Percentiles rank a stretch among this genome's conserved stretches.
Evolutionary conservation across 1,284 basidiomycete species (phyloP).

Genomic region (Apiotrichum gamsii): DNA sequence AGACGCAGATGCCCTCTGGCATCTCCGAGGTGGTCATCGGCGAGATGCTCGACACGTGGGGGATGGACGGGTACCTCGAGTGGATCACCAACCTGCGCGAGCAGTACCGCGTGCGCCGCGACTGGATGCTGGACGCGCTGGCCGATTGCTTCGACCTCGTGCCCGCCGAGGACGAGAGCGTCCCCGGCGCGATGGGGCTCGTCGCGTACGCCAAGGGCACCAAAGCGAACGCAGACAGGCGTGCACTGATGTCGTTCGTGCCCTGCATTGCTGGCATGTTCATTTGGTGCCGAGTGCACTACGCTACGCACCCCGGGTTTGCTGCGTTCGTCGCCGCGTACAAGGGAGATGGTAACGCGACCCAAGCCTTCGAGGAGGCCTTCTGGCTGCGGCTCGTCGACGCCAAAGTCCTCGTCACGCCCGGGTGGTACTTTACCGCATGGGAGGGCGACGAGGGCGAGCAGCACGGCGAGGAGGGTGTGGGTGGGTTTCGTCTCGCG

Average conservation of each 20-base stretch:
- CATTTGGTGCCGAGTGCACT: constrained; percentile 32
- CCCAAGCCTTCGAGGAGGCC: constrained; percentile 12
- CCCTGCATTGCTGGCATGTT: constrained; percentile 51
- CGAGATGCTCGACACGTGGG: constrained; percentile 59
- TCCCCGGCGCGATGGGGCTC: constrained; percentile 16
- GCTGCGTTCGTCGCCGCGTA: constrained; percentile 2
- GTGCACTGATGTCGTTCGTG: constrained; percentile 58
- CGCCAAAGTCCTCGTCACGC: constrained; percentile 20
- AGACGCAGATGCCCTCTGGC: constrained; percentile 63
- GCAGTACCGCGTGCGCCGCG: constrained; percentile 35
- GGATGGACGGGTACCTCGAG: constrained; percentile 59
- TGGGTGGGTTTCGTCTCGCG: constrained; percentile 25
- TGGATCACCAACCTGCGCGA: constrained; percentile 58
- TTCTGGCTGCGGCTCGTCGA: constrained; percentile 22
- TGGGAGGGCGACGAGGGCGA: constrained; percentile 18
- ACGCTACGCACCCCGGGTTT: constrained; percentile 18
- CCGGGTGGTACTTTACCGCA: constrained; percentile 25
- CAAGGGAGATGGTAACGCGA: background rate
- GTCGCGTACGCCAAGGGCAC: constrained; percentile 18
- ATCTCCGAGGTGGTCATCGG: constrained; percentile 56
- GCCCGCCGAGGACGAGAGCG: constrained; percentile 9
- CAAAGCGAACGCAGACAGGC: background rate
- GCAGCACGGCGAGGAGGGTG: constrained; percentile 12
- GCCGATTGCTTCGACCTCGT: constrained; percentile 17
- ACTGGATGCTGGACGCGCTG: constrained; percentile 29